Evolutionary conservation across 768 basidiomycete species (phyloP), one percentile per base, ranked within the genome.

Genomic region (Auricularia heimuer): DNA sequence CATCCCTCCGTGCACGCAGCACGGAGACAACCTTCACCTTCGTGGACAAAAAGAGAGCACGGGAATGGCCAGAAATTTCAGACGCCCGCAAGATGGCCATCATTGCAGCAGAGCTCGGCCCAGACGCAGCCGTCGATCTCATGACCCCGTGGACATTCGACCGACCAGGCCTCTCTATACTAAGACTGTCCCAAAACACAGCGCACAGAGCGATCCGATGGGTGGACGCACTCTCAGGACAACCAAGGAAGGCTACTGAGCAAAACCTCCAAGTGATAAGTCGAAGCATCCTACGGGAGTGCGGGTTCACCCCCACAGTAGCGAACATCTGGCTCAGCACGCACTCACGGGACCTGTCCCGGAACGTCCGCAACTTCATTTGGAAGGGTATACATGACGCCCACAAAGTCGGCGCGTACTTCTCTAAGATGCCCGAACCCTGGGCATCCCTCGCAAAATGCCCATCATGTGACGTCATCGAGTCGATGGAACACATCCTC

Each of bases 401-500:
- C 12, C 71, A 70, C 47, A 67, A 65, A 24, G 58, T 65, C 0
- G 71, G 71, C 7, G 45, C 35, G 1, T 65, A 72, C n/a, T 71
- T 62, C 21, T 16, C 51, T 2, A 44, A 60, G 4, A 61, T 62
- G 34, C 39, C 24, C n/a, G 37, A 60, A 21, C 42, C 58, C 54
- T 29, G 54, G 3, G 61, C 64, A 39, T 67, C 67, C 16, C 1
- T 68, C 1, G 63, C 36, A 21, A 21, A 35, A 14, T 71, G 72
- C 56, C 18, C 21, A 1, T 21, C 56, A 0, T 73, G 72, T 44
- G 64, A 61, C 0, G 42, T 54, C 12, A 42, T 60, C 0, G 71
- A 71, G 3, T 36, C 65, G 0, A 68, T 70, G 66, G 69, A 67
- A 6, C 70, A 72, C 58, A 72, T 72, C 34, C 67, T 72, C 1